Evolutionary conservation across 768 basidiomycete species (phyloP).

Genomic region (Filobasidium wieringae): DNA sequence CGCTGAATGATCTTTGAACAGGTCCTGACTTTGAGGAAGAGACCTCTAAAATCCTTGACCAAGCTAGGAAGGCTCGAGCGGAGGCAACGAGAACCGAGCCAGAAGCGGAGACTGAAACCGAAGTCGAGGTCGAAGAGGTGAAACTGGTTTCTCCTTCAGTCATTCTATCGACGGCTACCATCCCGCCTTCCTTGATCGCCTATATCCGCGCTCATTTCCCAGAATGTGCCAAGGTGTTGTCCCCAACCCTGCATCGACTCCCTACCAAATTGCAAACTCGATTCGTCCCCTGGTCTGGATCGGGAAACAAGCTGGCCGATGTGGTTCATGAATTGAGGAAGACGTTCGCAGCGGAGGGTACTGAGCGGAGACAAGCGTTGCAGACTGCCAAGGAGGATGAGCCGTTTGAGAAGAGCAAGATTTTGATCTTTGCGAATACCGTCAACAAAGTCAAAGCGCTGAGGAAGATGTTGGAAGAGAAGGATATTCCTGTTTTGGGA

Average conservation of each 20-base stretch:
- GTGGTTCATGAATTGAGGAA: conserved; percentile 60
- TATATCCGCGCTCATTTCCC: conserved; percentile 22
- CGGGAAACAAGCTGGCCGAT: conserved; percentile 65
- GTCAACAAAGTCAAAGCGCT: conserved; percentile 56
- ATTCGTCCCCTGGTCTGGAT: conserved; percentile 59
- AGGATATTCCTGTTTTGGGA: conserved; percentile 50
- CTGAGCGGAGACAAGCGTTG: conserved; percentile 1
- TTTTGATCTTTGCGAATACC: conserved; percentile 76
- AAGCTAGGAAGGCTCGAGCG: conserved; percentile 47
- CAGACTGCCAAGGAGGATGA: neutral
- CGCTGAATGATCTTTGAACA: conserved; percentile 29
- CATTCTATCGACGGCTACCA: conserved; percentile 72
- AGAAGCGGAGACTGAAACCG: neutral
- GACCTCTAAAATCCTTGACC: conserved; percentile 58
- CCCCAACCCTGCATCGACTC: conserved; percentile 66
- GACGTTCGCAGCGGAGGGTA: conserved; percentile 52
- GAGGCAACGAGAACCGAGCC: conserved; percentile 12
- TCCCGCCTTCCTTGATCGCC: conserved; percentile 51
- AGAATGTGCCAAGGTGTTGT: conserved; percentile 46
- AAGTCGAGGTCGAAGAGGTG: neutral
- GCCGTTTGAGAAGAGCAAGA: conserved; percentile 46
- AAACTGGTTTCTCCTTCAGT: conserved; percentile 49
- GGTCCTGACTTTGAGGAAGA: conserved; percentile 71
- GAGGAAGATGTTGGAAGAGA: conserved; percentile 49
- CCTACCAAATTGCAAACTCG: conserved; percentile 60